Conservation (phyloP, 495 filamentous ascomycete genomes). For the Daldinia decipiens region DNA sequence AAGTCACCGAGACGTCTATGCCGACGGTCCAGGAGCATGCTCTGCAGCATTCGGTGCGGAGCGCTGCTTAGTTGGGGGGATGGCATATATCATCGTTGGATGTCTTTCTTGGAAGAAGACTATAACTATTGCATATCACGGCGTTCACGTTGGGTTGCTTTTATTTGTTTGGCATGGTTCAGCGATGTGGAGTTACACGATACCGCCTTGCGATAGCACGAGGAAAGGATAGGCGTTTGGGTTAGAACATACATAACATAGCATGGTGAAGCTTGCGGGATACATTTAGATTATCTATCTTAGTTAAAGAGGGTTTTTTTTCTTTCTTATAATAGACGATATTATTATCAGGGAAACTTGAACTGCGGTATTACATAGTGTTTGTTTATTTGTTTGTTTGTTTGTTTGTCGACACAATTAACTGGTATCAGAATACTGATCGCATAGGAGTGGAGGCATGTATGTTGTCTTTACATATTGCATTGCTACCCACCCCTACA, state of each 20-base stretch:
- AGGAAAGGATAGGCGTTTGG: constrained; percentile 10
- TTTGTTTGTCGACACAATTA: background rate
- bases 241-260: constrained; percentile 2
- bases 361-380: too few species aligned
- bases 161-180: constrained; percentile 12
- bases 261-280: background rate
- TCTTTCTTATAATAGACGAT: constrained; percentile 2
- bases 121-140: constrained; percentile 11
- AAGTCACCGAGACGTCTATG: constrained; percentile 13
- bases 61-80: constrained; percentile 12
- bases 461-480: background rate
- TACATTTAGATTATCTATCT: constrained; percentile 10
- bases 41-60: constrained; percentile 7
- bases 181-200: constrained; percentile 28
- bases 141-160: constrained; percentile 15
- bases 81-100: background rate
- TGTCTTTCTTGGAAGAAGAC: background rate
- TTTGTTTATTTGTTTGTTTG: too few species aligned
- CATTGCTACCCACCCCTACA: background rate
- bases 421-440: too few species aligned
- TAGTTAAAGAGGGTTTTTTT: background rate
- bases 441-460: too few species aligned
- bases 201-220: constrained; percentile 26
- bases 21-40: background rate
- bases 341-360: background rate